phyloP scores from a whole-genome alignment of 495 filamentous ascomycete species.

The Lindgomyces ingoldianus region DNA sequence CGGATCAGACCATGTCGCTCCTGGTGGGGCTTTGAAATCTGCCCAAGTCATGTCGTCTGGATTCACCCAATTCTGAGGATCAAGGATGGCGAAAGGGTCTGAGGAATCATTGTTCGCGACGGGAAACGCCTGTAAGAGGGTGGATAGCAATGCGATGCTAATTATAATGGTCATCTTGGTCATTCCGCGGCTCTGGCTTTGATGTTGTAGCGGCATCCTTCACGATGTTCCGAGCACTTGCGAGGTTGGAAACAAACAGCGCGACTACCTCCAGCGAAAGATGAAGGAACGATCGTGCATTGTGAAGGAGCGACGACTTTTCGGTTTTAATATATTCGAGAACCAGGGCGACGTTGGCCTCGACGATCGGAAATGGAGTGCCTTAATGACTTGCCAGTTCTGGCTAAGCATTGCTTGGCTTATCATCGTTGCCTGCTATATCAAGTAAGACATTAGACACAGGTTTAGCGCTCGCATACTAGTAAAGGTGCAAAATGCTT shows the following conservation, averaged over 20 bases:
- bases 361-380: not conserved
- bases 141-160: not conserved
- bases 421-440: not conserved
- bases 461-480: not conserved
- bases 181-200: not conserved
- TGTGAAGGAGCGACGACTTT: no score
- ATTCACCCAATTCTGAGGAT: constrained; percentile 39
- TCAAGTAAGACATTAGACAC: not conserved
- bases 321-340: no score
- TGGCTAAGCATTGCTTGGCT: not conserved
- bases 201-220: not conserved
- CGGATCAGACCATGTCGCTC: constrained; percentile 45
- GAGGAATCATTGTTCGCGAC: not conserved
- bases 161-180: not conserved
- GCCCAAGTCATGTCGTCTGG: constrained; percentile 51
- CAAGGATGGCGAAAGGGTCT: constrained; percentile 3
- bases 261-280: no score
- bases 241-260: no score
- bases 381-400: not conserved
- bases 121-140: not conserved
- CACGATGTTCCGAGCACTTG: no score
- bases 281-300: no score
- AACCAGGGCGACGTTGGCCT: no score
- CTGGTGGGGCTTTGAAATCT: constrained; percentile 44
- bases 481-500: no score